Base-by-base conservation (phyloP, 108 stramenopile species). In the Fistulifera pelliculosa region DNA sequence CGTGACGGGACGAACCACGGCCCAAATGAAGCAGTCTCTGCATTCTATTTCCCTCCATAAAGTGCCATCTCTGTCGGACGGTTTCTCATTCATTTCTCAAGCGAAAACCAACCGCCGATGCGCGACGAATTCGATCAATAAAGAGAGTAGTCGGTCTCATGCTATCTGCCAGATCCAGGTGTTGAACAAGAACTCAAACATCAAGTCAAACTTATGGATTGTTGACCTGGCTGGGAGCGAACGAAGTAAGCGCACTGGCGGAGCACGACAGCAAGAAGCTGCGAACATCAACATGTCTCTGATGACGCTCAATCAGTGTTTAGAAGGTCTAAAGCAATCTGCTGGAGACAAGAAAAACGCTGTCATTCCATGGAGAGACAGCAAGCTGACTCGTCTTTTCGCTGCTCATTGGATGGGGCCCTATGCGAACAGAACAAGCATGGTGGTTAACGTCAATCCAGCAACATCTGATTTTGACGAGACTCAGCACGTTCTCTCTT, bases 141-240 rank as follows among this genome's bases (percentile, higher is more conserved):
- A 68, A 0, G 83, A 76, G 35, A 96, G 95, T 0, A 87, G 84
- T 65, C 93, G 98, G 39, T 94, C 90, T 12, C 96, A 98, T 68
- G 79, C 79, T 41, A 81, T 99, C 42, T 97, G 92, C 62, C 87
- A 92, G 62, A 58, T 94, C 40, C 49, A 24, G 24, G 74, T 69
- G 25, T 51, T 56, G 19, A 16, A 38, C 10, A 71, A 52, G n/a
- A 66, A 61, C 5, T 28, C 54, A 28, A 68, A 70, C 51, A 49
- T 35, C 10, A 68, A 71, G 35, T 64, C 70, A n/a, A 87, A 69
- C 17, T 58, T 96, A 47, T 94, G 86, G 93, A 88, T 99, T 43
- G 97, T 99, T 0, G 98, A 99, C 58, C 69, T 99, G 42, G 98
- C 98, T 3, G 98, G 98, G 8, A 90, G 88, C 56, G 98, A 99